A percentile compares a stretch with the other conserved stretches of the same genome.
These are phyloP conservation scores for Avena sativa DNA, from an alignment of 176 grass and related monocot genomes.

Conservation along the genomic window DNA sequence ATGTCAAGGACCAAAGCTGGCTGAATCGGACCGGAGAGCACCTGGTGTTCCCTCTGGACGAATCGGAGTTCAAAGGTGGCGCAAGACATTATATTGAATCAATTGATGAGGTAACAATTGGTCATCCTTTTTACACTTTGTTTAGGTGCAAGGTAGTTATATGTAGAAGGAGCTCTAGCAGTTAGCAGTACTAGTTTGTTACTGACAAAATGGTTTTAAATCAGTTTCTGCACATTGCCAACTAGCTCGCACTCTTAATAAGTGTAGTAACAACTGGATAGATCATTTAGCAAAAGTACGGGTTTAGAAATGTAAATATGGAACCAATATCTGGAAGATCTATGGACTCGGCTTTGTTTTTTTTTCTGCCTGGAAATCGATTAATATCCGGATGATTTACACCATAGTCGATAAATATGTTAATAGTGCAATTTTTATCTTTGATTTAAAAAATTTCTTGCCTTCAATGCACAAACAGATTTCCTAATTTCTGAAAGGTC, in stretches of 20 bases:
- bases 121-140: conserved; percentile 9
- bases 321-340: background rate
- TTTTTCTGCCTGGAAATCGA: background rate
- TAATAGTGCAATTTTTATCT: background rate
- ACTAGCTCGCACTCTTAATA: background rate
- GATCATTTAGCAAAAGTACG: background rate
- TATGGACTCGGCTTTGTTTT: background rate
- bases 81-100: conserved; percentile 72
- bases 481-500: conserved; percentile 29
- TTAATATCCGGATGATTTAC: background rate
- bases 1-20: conserved; percentile 75
- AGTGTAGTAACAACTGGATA: background rate
- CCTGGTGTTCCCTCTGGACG: conserved; percentile 64
- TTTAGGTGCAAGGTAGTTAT: conserved; percentile 23
- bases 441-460: background rate
- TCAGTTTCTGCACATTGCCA: conserved; percentile 20
- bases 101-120: conserved; percentile 77
- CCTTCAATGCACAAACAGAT: background rate
- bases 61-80: conserved; percentile 84
- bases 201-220: background rate
- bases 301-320: conserved; percentile 1
- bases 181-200: background rate
- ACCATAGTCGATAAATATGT: background rate
- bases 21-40: conserved; percentile 66
- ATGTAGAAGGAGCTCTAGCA: conserved; percentile 21